Base-by-base conservation (phyloP, 169 alveolate species). In the Eimeria falciformis region DNA sequence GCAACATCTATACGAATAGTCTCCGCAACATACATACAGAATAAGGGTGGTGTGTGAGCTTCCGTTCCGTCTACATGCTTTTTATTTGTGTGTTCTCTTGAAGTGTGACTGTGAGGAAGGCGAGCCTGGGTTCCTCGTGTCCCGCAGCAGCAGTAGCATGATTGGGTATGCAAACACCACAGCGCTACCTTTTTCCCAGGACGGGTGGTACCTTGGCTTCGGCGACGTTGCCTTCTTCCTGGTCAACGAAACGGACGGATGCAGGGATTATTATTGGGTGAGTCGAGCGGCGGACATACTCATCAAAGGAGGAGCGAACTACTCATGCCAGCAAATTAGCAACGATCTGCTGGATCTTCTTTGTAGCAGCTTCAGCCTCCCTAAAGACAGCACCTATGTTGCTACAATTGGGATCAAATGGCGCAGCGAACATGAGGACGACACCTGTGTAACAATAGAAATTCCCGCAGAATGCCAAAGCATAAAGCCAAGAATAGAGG, bases 241-340 rank as follows among this genome's bases (percentile, higher is more conserved):
- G 46, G 0, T 9, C 18, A 27, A 46, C n/a, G 45, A 21, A 17
- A 29, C 21, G 33, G 56, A 45, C 55, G 46, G 27, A 25, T 18
- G 12, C 25, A 27, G 29, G 23, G 93, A 90, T 66, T 78, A 56
- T 43, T 94, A 56, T 62, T 94, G 96, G 96, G 69, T 89, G 43
- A 65, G 94, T n/a, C 93, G 96, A 4, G 65, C 91, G 4, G 69
- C 91, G 40, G 91, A 82, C 12, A 18, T 91, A 3, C 65, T 94
- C 25, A 94, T 92, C 27, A 94, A 92, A 27, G 96, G 96, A 7
- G 96, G 96, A 12, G 95, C 92, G 17, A 94, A 94, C 73, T 92
- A 94, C 29, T 83, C 95, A 9, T 81, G 93, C 37, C 88, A 55
- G 55, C 95, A 94, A 75, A 93, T 94, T 33, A 83, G 62, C 73